Percentiles rank a stretch among this genome's conserved stretches.
Evolutionary conservation across 2,329 filamentous ascomycete species (phyloP).

Genomic region (Colletotrichum costaricense): DNA sequence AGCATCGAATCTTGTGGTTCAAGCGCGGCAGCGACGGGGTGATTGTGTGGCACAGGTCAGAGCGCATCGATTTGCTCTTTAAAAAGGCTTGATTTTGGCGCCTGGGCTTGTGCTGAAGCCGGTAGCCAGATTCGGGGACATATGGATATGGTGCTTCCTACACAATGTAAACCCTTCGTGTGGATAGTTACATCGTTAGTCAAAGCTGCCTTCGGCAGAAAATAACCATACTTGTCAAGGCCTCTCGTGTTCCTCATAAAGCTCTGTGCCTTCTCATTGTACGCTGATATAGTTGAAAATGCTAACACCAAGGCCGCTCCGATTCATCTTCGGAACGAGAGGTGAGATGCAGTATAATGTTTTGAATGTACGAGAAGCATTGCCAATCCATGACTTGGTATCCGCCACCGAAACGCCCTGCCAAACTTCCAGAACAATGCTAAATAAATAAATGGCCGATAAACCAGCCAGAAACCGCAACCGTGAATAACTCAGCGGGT

Average conservation of each 20-base stretch:
- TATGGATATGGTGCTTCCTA: background rate
- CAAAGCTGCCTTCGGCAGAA: background rate
- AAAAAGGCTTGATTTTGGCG: background rate
- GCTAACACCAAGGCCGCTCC: background rate
- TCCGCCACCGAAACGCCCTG: slow-evolving; percentile 19
- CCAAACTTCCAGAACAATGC: background rate
- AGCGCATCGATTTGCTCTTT: slow-evolving; percentile 60
- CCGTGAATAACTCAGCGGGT: slow-evolving; percentile 7
- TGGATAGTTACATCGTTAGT: background rate
- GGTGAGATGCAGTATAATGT: background rate
- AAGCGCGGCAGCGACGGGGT: slow-evolving; percentile 61
- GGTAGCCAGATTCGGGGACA: background rate
- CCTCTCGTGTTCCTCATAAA: background rate
- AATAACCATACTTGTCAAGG: background rate
- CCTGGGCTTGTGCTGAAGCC: background rate
- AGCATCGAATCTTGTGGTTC: slow-evolving; percentile 73
- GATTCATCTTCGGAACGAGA: background rate
- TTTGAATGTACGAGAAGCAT: background rate
- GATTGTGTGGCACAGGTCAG: slow-evolving; percentile 68
- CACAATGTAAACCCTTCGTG: background rate
- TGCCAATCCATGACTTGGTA: slow-evolving; percentile 7
- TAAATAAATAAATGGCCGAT: background rate
- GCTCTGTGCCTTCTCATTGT: no score
- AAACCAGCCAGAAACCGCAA: background rate
- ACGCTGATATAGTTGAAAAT: background rate